Evolutionary conservation across 1,139 yeast genomes (phyloP).

Genomic region (Yamadazyma sp.): DNA sequence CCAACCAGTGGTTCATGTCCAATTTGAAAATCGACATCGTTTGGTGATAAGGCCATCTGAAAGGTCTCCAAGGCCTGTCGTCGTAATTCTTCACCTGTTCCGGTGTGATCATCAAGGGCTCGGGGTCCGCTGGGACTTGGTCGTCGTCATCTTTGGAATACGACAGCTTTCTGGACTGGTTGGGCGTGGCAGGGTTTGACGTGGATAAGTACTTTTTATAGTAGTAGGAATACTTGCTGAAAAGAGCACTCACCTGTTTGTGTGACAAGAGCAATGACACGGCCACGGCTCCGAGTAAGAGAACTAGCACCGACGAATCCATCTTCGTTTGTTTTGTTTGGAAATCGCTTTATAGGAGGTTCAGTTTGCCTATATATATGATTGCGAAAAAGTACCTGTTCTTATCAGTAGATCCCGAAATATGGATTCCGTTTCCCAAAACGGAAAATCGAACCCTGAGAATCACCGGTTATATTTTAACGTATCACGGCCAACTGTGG

Average conservation of each 20-base stretch:
- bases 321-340: slow-evolving; percentile 1
- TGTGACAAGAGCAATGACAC: slow-evolving; percentile 16
- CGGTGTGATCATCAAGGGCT: slow-evolving; percentile 64
- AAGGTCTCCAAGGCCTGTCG: slow-evolving; percentile 81
- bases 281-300: slow-evolving; percentile 14
- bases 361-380: no score
- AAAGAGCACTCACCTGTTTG: slow-evolving; percentile 15
- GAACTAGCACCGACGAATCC: slow-evolving; percentile 10
- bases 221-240: slow-evolving; percentile 7
- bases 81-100: slow-evolving; percentile 65
- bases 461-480: no score
- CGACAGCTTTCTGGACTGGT: slow-evolving; percentile 13
- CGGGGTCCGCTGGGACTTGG: slow-evolving; percentile 43
- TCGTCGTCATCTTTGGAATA: slow-evolving; percentile 11
- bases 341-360: no score
- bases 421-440: neutral
- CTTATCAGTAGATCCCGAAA: slow-evolving; percentile 1
- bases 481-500: neutral
- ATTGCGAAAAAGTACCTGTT: slow-evolving; percentile 6
- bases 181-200: slow-evolving; percentile 15
- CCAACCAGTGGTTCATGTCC: slow-evolving; percentile 74
- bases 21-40: slow-evolving; percentile 73
- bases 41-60: slow-evolving; percentile 79
- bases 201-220: slow-evolving; percentile 12
- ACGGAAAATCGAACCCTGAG: slow-evolving; percentile 1